Evolutionary conservation across 306 rosid species (phyloP).

Genomic region (Ormosia emarginata): DNA sequence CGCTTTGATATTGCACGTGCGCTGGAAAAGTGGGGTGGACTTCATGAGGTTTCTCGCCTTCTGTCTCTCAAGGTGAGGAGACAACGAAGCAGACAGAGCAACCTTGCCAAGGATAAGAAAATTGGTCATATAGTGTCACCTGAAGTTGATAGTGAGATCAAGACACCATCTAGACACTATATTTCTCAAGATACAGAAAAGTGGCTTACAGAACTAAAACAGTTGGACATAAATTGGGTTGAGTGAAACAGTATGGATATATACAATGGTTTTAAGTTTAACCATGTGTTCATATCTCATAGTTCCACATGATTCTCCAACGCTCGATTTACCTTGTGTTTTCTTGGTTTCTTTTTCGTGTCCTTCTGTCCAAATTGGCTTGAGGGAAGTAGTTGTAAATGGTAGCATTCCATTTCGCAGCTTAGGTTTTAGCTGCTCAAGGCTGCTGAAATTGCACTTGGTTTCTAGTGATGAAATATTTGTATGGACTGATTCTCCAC

Average conservation of each 20-base stretch:
- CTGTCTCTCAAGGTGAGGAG: slow-evolving; percentile 76
- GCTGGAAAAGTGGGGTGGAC: slow-evolving; percentile 95
- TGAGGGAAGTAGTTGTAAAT: background rate
- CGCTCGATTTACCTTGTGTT: background rate
- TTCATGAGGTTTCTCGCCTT: slow-evolving; percentile 87
- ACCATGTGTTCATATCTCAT: background rate
- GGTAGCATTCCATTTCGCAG: background rate
- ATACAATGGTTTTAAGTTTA: background rate
- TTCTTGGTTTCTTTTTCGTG: background rate
- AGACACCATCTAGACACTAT: slow-evolving; percentile 44
- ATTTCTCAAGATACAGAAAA: slow-evolving; percentile 68
- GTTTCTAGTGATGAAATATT: no score
- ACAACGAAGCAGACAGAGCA: slow-evolving; percentile 53
- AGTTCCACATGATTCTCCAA: background rate
- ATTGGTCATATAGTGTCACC: slow-evolving; percentile 29
- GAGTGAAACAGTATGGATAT: slow-evolving; percentile 31
- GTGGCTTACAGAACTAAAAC: slow-evolving; percentile 69
- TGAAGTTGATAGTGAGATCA: slow-evolving; percentile 38
- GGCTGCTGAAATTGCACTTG: background rate
- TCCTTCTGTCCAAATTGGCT: background rate
- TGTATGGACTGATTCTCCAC: background rate
- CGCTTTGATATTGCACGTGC: slow-evolving; percentile 90
- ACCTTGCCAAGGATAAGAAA: slow-evolving; percentile 49
- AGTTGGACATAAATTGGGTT: slow-evolving; percentile 76
- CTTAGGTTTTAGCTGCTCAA: background rate